Percentiles rank a stretch among this genome's conserved stretches.
Conservation (phyloP, 2,329 filamentous ascomycete species). For the Colletotrichum sp. region DNA sequence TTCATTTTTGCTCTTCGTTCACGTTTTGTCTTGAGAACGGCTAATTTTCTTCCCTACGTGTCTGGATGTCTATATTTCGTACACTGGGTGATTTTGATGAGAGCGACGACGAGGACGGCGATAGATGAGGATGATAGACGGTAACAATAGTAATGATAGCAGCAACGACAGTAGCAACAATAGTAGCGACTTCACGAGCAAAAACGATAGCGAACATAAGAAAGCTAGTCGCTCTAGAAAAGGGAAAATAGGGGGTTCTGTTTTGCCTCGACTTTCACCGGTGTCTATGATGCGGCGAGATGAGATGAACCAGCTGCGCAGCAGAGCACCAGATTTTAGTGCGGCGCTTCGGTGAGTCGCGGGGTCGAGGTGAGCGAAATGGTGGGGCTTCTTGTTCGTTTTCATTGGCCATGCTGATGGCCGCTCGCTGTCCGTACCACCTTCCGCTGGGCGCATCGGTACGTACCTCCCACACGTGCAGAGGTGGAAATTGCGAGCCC, state of each 20-base stretch:
- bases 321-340: background rate
- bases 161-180: no score
- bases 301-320: background rate
- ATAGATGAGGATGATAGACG: background rate
- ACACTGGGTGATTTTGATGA: no score
- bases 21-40: no score
- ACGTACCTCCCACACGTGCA: no score
- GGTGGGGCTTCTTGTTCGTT: no score
- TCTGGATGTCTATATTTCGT: no score
- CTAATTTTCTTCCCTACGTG: no score
- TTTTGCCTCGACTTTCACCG: background rate
- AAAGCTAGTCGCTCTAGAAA: background rate
- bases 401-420: no score
- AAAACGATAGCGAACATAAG: fast-evolving
- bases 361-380: background rate
- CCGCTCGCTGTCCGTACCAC: no score
- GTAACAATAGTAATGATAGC: fast-evolving
- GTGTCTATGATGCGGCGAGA: background rate
- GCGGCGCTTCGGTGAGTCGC: background rate
- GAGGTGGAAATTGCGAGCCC: no score
- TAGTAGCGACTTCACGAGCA: fast-evolving
- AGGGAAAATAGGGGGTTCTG: background rate
- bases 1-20: background rate
- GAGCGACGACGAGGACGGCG: no score
- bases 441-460: no score